Conservation (phyloP, 495 filamentous ascomycete genomes). For the Penicillium arizonense region DNA sequence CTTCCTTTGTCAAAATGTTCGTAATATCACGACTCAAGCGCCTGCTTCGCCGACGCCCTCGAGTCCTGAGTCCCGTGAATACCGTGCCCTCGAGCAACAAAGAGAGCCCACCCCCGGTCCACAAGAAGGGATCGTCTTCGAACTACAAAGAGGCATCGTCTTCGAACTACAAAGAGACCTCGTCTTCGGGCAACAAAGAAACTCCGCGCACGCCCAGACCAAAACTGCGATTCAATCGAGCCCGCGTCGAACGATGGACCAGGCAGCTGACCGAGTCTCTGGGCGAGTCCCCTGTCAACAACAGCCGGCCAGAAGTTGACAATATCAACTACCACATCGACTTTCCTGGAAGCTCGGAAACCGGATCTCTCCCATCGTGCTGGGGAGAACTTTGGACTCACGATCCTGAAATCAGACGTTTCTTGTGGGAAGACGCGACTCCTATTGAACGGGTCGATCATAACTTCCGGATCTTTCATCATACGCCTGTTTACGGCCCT, state of each 20-base stretch:
- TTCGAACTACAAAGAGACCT: background rate
- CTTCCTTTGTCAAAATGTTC: background rate
- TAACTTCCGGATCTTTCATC: background rate
- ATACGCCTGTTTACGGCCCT: background rate
- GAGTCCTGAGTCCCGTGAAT: background rate
- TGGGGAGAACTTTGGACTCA: background rate
- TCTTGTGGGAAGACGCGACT: background rate
- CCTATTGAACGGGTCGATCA: background rate
- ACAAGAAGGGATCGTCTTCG: background rate
- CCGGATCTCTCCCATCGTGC: background rate
- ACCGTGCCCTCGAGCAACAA: background rate
- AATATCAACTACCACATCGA: background rate
- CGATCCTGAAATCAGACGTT: background rate
- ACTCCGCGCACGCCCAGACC: background rate
- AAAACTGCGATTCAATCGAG: background rate
- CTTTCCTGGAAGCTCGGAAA: background rate
- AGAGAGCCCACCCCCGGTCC: background rate
- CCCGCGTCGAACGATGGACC: background rate
- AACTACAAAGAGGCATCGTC: background rate
- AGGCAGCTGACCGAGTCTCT: background rate
- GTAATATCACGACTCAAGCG: background rate
- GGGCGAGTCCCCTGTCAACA: background rate
- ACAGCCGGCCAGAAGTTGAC: background rate
- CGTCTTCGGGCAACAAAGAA: background rate
- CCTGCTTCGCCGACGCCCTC: background rate